Conservation (phyloP, 2,329 filamentous ascomycete genomes). For the Penicillium corylophilum region DNA sequence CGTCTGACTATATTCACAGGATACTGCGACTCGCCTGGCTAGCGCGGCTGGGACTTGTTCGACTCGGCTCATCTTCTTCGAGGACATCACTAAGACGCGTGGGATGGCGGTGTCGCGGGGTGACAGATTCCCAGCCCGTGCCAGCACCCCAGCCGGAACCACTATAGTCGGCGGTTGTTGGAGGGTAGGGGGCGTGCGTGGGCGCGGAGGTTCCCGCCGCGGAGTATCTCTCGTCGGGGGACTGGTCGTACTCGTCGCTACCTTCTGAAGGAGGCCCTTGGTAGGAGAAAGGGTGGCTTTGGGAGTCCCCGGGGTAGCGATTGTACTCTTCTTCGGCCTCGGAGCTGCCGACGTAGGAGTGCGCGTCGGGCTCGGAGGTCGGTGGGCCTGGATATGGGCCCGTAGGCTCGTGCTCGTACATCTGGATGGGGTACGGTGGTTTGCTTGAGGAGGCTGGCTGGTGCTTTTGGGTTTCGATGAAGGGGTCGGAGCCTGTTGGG, state of each 20-base stretch:
- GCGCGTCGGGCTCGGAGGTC: constrained; percentile 49
- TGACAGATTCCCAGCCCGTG: constrained; percentile 72
- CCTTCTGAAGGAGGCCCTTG: constrained; percentile 48
- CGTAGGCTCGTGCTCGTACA: constrained; percentile 42
- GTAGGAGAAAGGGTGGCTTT: constrained; percentile 56
- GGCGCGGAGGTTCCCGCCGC: constrained; percentile 26
- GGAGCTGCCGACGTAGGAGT: constrained; percentile 54
- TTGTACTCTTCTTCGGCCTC: constrained; percentile 66
- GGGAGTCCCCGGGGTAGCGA: constrained; percentile 55
- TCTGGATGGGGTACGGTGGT: constrained; percentile 30
- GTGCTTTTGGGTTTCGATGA: constrained; percentile 49
- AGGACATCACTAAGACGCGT: constrained; percentile 86
- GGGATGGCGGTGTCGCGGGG: constrained; percentile 76
- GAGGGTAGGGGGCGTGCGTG: constrained; percentile 30
- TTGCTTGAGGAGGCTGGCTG: constrained; percentile 32
- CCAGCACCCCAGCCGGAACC: constrained; percentile 65
- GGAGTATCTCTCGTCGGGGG: constrained; percentile 48
- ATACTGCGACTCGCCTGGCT: constrained; percentile 48
- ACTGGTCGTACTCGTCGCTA: constrained; percentile 57
- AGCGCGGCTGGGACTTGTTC: constrained; percentile 65
- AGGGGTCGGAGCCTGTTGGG: constrained; percentile 62
- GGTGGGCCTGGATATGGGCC: constrained; percentile 33
- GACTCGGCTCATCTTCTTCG: constrained; percentile 76
- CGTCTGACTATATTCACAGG: constrained; percentile 19
- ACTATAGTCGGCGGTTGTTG: constrained; percentile 59